Evolutionary conservation across 257 asterid genomes (phyloP).

Genomic region (Nicotiana sylvestris): DNA sequence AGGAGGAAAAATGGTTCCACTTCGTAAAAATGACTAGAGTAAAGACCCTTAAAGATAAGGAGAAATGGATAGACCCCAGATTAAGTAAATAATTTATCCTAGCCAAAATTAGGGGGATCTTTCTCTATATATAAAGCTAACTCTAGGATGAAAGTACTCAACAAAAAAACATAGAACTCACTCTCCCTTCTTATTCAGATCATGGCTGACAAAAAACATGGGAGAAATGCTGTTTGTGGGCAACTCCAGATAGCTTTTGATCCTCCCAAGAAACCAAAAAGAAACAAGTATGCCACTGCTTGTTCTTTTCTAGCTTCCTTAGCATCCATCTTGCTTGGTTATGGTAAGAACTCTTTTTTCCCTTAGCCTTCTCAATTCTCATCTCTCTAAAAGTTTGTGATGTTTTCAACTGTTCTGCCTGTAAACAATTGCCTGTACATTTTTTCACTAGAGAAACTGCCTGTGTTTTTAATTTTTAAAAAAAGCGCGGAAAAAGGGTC

Average conservation of each 20-base stretch:
- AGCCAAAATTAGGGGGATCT: not conserved
- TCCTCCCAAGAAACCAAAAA: slow-evolving; percentile 25
- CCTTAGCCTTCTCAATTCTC: not conserved
- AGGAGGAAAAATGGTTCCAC: not conserved
- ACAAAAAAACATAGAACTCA: not conserved
- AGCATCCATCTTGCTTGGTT: slow-evolving; percentile 41
- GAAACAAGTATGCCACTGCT: slow-evolving; percentile 36
- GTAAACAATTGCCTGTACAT: not conserved
- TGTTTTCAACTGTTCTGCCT: not conserved
- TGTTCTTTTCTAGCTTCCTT: slow-evolving; percentile 38
- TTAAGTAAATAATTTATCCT: not conserved
- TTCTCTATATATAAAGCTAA: not conserved
- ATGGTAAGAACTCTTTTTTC: slow-evolving; percentile 24
- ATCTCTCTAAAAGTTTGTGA: not conserved
- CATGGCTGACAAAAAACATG: slow-evolving; percentile 20
- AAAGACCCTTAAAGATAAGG: not conserved
- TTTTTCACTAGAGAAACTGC: no score
- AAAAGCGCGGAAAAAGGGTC: no score
- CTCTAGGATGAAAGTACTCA: not conserved
- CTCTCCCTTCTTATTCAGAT: not conserved
- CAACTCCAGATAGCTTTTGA: slow-evolving; percentile 24
- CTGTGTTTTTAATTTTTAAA: no score
- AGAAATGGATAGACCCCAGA: not conserved
- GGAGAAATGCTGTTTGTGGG: slow-evolving; percentile 7
- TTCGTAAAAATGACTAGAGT: not conserved